Base-by-base conservation (phyloP, 805 yeast species). In the Ogataea trehalophila region DNA sequence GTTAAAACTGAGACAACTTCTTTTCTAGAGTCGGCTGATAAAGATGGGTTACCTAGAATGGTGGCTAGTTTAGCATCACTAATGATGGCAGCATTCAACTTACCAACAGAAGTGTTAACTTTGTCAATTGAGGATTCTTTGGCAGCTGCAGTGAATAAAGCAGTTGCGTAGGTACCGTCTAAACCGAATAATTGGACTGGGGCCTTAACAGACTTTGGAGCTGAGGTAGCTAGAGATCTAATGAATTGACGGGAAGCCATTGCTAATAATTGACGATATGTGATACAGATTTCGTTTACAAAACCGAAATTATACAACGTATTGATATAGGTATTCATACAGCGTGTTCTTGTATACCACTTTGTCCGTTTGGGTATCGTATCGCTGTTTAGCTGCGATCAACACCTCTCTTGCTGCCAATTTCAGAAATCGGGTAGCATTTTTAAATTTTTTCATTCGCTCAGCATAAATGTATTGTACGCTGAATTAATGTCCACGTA, bases 81-180 rank as follows among this genome's bases (percentile, higher is more conserved):
- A 43, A 73, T 61, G 54, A 90, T 64, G 54, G 83, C 71, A 37
- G 73, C 64, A 61, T 74, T 66, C 59, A 94, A 69, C 55, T 79
- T 70, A 57, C 68, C 68, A 62, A 94, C 80, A 38, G 91, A 80
- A 60, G 77, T 76, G 47, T 91, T 83, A 53, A 82, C 71, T 56
- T 66, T 66, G 48, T 83, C 92, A 59, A 90, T 73, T 9, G 88
- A 75, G 34, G 95, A 79, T 59, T 81, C 81, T 76, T 87, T 85
- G 57, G 85, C 85, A 48, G 98, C 85, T 20, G 98, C 97, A 46
- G 91, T 76, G 81, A 83, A 92, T 61, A 94, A 79, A 43, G 99
- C 97, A 49, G 89, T 79, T 59, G 98, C 99, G 71, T 92, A 92
- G 56, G 98, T 90, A 66, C 98, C 99, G 59, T 91, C 97, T 59